Conservation (phyloP, 2,329 filamentous ascomycete species). For the Neodidymelliopsis sp. region DNA sequence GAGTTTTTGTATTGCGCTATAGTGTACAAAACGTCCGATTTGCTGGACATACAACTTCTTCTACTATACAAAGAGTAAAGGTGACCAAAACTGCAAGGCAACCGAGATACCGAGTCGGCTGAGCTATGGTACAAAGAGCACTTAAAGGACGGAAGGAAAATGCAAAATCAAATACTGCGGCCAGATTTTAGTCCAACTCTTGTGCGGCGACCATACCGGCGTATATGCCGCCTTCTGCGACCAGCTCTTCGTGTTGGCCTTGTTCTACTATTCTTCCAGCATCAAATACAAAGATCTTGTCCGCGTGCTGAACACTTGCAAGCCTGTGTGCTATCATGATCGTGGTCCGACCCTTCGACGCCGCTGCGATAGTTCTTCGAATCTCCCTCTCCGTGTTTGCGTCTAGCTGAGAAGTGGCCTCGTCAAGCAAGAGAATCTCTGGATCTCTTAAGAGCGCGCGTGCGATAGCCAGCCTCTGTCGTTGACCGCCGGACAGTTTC, state of each 20-base stretch:
- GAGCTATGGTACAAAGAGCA: constrained; percentile 1
- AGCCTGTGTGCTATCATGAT: constrained; percentile 80
- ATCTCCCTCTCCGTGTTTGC: constrained; percentile 55
- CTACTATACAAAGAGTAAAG: constrained; percentile 4
- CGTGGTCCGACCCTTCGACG: constrained; percentile 62
- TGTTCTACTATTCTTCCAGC: constrained; percentile 67
- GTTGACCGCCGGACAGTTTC: constrained; percentile 56
- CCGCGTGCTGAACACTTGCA: constrained; percentile 78
- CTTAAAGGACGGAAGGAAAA: background rate
- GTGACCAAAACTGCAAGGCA: background rate
- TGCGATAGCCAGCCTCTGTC: constrained; percentile 56
- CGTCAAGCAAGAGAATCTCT: constrained; percentile 56
- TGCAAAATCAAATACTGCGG: background rate
- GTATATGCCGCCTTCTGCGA: constrained; percentile 50
- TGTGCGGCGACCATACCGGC: constrained; percentile 48
- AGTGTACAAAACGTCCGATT: background rate
- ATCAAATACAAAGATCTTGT: constrained; percentile 81
- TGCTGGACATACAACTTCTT: background rate
- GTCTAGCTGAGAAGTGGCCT: constrained; percentile 57
- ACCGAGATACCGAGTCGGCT: background rate
- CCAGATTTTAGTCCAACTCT: constrained; percentile 37
- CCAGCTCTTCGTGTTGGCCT: constrained; percentile 68
- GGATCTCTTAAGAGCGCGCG: constrained; percentile 57
- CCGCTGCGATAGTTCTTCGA: constrained; percentile 52
- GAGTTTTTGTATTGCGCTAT: background rate